phyloP scores from a whole-genome alignment of 148 eudicot species.

The Tetragonia tetragonoides region DNA sequence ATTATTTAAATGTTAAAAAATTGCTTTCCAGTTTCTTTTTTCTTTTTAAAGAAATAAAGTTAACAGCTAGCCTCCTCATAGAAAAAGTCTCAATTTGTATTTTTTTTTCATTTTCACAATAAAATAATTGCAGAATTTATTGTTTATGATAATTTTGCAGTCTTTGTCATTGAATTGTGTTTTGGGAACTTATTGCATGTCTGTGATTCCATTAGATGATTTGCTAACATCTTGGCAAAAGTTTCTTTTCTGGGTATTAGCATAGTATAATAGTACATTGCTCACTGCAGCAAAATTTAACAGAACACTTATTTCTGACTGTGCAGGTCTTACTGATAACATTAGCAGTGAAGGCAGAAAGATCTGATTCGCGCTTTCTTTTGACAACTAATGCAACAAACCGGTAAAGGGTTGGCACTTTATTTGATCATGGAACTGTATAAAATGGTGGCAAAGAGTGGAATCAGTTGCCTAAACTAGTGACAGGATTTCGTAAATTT shows the following conservation, averaged over 20 bases:
- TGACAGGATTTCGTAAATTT: constrained; percentile 5
- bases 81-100: no score
- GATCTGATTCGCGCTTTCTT: constrained; percentile 43
- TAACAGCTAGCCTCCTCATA: no score
- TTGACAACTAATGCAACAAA: constrained; percentile 48
- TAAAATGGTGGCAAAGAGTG: constrained; percentile 1
- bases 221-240: background rate
- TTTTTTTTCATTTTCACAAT: no score
- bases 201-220: background rate
- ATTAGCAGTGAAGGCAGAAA: constrained; percentile 32
- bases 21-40: no score
- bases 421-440: background rate
- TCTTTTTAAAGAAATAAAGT: no score
- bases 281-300: background rate
- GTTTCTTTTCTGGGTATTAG: background rate
- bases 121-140: no score
- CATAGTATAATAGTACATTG: background rate
- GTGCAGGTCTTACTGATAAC: constrained; percentile 49
- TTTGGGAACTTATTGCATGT: background rate
- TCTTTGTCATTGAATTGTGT: no score
- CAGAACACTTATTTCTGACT: background rate
- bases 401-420: constrained; percentile 38
- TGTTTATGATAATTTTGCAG: no score
- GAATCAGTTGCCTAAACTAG: background rate
- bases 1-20: no score